Evolutionary conservation across 495 filamentous ascomycete species (phyloP).

Genomic region (Neurospora cerealis): DNA sequence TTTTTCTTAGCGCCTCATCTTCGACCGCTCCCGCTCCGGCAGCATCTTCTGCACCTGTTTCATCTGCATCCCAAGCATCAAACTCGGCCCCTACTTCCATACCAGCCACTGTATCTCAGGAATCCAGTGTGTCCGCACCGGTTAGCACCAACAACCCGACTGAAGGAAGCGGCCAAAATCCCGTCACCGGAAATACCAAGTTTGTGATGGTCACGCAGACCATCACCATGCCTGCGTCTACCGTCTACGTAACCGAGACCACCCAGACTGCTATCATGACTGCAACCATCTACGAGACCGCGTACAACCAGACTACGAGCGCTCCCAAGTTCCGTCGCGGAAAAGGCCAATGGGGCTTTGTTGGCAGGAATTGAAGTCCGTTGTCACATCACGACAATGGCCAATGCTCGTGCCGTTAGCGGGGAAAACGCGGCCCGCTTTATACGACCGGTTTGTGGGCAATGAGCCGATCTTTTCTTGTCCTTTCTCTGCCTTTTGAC

Average conservation of each 20-base stretch:
- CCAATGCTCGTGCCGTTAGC: neutral
- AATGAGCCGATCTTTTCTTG: neutral
- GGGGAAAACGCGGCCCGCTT: neutral
- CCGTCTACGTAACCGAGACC: slow-evolving; percentile 9
- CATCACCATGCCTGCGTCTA: slow-evolving; percentile 11
- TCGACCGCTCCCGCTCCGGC: neutral
- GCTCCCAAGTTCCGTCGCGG: neutral
- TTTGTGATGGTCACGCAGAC: slow-evolving; percentile 11
- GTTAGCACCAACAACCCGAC: neutral
- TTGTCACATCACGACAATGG: neutral
- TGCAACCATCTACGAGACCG: neutral
- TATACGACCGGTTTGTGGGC: neutral
- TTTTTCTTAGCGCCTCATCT: neutral
- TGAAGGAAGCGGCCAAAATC: neutral
- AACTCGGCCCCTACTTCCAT: neutral
- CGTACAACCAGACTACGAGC: neutral
- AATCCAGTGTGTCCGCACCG: neutral
- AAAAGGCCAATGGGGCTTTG: neutral
- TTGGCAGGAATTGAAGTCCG: neutral
- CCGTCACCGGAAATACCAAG: neutral
- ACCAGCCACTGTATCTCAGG: neutral
- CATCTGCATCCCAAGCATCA: neutral
- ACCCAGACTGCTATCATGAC: neutral
- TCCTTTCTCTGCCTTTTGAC: neutral
- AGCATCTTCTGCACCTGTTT: neutral